Base-by-base conservation (phyloP, 208 protist species). In the Wallacemonas sp. region DNA sequence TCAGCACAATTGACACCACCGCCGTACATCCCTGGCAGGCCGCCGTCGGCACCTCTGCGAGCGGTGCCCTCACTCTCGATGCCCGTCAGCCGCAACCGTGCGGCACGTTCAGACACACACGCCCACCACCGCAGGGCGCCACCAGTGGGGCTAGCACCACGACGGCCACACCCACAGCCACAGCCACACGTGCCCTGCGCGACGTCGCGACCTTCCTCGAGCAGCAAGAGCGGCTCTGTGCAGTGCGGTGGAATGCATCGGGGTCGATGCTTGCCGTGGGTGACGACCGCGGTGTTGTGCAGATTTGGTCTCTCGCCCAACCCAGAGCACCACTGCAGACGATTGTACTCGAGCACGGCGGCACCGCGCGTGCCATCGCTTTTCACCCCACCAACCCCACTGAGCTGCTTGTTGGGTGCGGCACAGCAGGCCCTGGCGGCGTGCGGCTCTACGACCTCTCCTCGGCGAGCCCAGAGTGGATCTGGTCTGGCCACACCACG, bases 361-460 rank as follows among this genome's bases (percentile, higher is more conserved):
- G 72, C 27, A 72, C 80, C 26, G 67, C 88, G 17, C 86, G 84
- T 34, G 88, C 84, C 1, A 49, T 94, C 11, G 47, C 61, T 11
- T 94, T 94, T 62, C 82, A 94, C 70, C 88, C 84, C 8, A 68
- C 69, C 11, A 79, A 80, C 36, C 80, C 84, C 17, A 86, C 90
- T 46, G 82, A 88, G 64, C 60, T 94, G 39, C 60, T 77, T 0
- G 66, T 88, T 6, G 88, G 82, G 63, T 74, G 73, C 33, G 71
- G 72, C 21, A 68, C 66, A 30, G 80, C 79, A 22, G 68, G 65
- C 0, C 15, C 51, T 21, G 41, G 55, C 8, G 82, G 72, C 61
- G 49, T 90, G 58, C 71, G 83, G 24, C 63, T 80, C 31, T 90
- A 82, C 72, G 82, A 88, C 70, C 47, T 93, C 36, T 86, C 80